These are phyloP conservation scores for Stropharia rugosoannulata DNA, from an alignment of 768 basidiomycete species.

Conservation along the genomic window DNA sequence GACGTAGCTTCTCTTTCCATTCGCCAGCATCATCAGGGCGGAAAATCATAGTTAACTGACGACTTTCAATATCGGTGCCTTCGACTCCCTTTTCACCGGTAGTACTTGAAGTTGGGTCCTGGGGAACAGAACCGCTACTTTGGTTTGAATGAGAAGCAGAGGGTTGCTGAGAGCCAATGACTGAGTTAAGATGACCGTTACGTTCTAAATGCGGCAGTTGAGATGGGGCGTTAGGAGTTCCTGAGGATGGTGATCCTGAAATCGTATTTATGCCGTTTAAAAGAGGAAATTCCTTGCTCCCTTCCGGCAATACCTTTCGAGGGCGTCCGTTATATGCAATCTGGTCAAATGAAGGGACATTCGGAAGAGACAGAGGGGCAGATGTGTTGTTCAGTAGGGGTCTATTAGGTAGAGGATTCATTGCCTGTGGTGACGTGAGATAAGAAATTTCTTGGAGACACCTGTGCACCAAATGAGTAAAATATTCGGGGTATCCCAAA, in stretches of 20 bases:
- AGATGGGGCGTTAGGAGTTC: conserved; percentile 40
- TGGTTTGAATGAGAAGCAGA: conserved; percentile 32
- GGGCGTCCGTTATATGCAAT: conserved; percentile 78
- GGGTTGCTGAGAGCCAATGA: conserved; percentile 38
- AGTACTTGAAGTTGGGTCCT: conserved; percentile 25
- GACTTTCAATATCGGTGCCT: conserved; percentile 40
- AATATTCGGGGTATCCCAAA: neutral
- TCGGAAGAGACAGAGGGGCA: conserved; percentile 65
- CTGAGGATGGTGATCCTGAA: conserved; percentile 50
- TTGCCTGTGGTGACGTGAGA: conserved; percentile 93
- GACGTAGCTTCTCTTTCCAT: conserved; percentile 80
- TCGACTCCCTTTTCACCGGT: conserved; percentile 43
- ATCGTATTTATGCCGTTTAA: conserved; percentile 60
- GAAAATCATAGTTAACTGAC: conserved; percentile 79
- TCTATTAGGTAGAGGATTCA: conserved; percentile 93
- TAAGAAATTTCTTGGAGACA: conserved; percentile 98
- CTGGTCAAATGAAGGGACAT: conserved; percentile 72
- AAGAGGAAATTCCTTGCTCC: conserved; percentile 66
- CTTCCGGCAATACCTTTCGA: conserved; percentile 76
- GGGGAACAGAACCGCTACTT: conserved; percentile 27
- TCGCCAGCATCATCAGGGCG: conserved; percentile 82
- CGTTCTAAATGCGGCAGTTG: conserved; percentile 51
- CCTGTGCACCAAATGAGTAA: conserved; percentile 34
- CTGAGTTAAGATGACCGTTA: conserved; percentile 39
- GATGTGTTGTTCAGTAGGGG: conserved; percentile 69